These are phyloP conservation scores for Penicillium sp. DNA, from an alignment of 2,329 filamentous ascomycete genomes.

Conservation along the genomic window DNA sequence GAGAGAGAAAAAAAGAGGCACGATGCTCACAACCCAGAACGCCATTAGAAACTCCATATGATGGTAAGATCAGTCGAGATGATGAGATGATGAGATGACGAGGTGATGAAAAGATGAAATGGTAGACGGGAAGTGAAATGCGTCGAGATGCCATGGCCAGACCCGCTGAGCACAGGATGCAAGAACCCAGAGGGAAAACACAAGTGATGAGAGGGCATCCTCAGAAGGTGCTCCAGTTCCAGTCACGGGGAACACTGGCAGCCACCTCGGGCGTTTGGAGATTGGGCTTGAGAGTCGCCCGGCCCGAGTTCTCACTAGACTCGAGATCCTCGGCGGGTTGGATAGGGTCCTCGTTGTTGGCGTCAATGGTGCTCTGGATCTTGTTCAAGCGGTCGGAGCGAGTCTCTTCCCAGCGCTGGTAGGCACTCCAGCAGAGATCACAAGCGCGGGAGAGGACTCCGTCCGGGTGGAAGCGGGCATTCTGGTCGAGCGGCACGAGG, in stretches of 20 bases:
- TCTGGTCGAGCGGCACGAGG: conserved; percentile 63
- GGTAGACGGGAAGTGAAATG: conserved; percentile 8
- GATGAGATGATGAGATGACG: conserved; percentile 2
- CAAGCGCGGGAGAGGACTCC: conserved; percentile 60
- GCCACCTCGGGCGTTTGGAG: conserved; percentile 48
- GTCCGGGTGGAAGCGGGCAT: conserved; percentile 64
- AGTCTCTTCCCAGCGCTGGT: conserved; percentile 57
- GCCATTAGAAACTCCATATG: conserved; percentile 15
- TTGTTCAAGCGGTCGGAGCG: conserved; percentile 55
- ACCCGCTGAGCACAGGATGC: conserved; percentile 18
- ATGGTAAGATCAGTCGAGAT: conserved; percentile 16
- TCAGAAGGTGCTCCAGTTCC: conserved; percentile 65
- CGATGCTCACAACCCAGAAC: background rate
- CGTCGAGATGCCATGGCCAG: conserved; percentile 14
- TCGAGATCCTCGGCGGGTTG: conserved; percentile 26
- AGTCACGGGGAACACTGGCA: conserved; percentile 59
- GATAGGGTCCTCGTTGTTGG: conserved; percentile 26
- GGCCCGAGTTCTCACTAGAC: conserved; percentile 25
- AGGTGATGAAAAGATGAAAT: background rate
- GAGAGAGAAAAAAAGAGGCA: background rate
- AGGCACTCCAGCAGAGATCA: conserved; percentile 62
- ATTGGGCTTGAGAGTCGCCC: conserved; percentile 21
- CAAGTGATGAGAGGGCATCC: background rate
- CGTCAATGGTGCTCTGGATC: conserved; percentile 43
- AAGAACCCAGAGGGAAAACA: background rate